phyloP scores from a whole-genome alignment of 1,139 yeast genomes.

The Geotrichum europaeum region DNA sequence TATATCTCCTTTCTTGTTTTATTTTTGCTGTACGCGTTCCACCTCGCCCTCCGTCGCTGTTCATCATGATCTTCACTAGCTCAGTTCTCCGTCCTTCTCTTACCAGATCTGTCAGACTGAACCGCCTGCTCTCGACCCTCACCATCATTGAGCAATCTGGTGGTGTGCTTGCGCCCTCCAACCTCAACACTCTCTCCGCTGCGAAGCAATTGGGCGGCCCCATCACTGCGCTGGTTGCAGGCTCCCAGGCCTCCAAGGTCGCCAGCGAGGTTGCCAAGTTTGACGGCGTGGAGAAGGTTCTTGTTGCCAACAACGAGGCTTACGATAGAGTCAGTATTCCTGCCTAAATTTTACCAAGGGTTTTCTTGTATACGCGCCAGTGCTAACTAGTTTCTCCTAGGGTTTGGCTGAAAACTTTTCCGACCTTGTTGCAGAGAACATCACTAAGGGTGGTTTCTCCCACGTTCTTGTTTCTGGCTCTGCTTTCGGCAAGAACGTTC shows the following conservation, averaged over 20 bases:
- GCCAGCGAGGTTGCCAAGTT: conserved; percentile 35
- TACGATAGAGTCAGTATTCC: conserved; percentile 31
- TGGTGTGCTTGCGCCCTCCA: conserved; percentile 55
- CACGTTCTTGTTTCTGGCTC: conserved; percentile 80
- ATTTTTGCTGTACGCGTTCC: background rate
- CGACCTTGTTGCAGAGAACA: conserved; percentile 38
- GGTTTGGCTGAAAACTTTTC: conserved; percentile 38
- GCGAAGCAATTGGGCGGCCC: conserved; percentile 37
- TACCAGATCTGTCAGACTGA: background rate
- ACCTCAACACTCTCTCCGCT: conserved; percentile 45
- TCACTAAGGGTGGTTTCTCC: conserved; percentile 43
- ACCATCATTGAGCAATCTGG: conserved; percentile 62
- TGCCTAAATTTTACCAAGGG: background rate
- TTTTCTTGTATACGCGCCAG: background rate
- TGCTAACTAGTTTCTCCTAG: conserved; percentile 4
- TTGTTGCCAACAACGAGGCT: conserved; percentile 34
- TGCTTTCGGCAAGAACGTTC: conserved; percentile 76
- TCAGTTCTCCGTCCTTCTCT: conserved; percentile 2
- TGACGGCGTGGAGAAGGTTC: conserved; percentile 37
- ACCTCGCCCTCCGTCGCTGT: background rate
- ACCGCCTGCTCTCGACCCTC: conserved; percentile 52
- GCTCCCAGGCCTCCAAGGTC: conserved; percentile 33
- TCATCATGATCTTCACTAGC: conserved; percentile 11
- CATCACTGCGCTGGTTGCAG: conserved; percentile 40
- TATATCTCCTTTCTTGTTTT: background rate